Conservation (phyloP, 2,329 filamentous ascomycete genomes). For the Aspergillus latus region DNA sequence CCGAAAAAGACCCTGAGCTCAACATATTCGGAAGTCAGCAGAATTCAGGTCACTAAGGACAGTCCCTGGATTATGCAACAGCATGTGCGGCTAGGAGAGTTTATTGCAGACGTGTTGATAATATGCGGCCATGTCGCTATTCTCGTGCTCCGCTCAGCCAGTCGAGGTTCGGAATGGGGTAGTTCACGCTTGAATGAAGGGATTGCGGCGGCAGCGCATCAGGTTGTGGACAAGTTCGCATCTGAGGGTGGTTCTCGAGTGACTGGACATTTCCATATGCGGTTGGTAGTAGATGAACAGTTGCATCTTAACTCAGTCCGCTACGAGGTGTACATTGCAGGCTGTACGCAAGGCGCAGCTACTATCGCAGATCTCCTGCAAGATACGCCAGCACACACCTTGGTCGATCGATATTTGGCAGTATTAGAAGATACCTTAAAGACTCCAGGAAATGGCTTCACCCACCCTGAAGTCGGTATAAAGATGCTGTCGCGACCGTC, state of each 20-base stretch:
- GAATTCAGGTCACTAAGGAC: slow-evolving; percentile 55
- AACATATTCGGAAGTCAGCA: slow-evolving; percentile 57
- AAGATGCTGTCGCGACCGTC: slow-evolving; percentile 2
- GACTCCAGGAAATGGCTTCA: neutral
- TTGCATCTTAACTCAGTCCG: slow-evolving; percentile 33
- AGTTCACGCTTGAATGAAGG: slow-evolving; percentile 56
- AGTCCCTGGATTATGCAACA: slow-evolving; percentile 69
- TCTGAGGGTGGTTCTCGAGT: slow-evolving; percentile 50
- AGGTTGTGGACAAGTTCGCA: slow-evolving; percentile 63
- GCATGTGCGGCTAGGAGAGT: slow-evolving; percentile 65
- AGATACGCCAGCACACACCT: slow-evolving; percentile 26
- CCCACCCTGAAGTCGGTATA: neutral
- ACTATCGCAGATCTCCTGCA: slow-evolving; percentile 31
- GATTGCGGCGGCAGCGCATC: slow-evolving; percentile 61
- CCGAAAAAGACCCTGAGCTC: slow-evolving; percentile 55
- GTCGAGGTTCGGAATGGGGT: slow-evolving; percentile 64
- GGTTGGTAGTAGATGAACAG: slow-evolving; percentile 63
- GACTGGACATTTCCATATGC: slow-evolving; percentile 71
- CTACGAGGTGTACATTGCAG: slow-evolving; percentile 34
- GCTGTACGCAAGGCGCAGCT: slow-evolving; percentile 32
- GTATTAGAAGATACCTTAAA: slow-evolving; percentile 16
- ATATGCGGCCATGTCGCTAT: slow-evolving; percentile 63
- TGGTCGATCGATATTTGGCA: slow-evolving; percentile 31
- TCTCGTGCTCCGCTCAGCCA: slow-evolving; percentile 66
- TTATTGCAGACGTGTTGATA: slow-evolving; percentile 69